Evolutionary conservation across 768 basidiomycete species (phyloP).

Genomic region (Hydnomerulius pinastri): DNA sequence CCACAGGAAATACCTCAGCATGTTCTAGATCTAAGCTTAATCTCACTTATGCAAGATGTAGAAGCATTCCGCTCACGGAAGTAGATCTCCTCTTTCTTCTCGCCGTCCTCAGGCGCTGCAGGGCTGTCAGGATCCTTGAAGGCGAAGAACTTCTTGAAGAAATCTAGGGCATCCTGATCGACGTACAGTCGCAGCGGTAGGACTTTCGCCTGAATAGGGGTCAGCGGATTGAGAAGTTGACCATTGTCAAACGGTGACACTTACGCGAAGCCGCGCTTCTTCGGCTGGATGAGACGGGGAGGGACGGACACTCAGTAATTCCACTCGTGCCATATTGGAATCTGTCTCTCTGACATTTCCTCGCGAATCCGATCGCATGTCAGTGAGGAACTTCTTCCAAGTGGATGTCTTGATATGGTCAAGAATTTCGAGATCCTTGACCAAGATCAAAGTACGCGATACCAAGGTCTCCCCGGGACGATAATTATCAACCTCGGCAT

Average conservation of each 20-base stretch:
- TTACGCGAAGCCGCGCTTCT: slow-evolving; percentile 73
- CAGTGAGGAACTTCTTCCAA: slow-evolving; percentile 96
- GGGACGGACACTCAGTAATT: slow-evolving; percentile 74
- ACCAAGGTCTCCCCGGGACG: slow-evolving; percentile 54
- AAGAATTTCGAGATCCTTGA: slow-evolving; percentile 82
- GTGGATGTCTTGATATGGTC: slow-evolving; percentile 99
- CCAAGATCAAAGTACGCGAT: slow-evolving; percentile 65
- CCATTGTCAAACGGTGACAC: background rate
- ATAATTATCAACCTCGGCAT: slow-evolving; percentile 70
- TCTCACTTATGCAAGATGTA: slow-evolving; percentile 2
- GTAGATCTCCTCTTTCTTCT: slow-evolving; percentile 54
- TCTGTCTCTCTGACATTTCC: slow-evolving; percentile 90
- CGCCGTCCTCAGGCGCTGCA: slow-evolving; percentile 32
- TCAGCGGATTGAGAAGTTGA: slow-evolving; percentile 3
- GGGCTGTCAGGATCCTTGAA: slow-evolving; percentile 67
- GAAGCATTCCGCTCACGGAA: slow-evolving; percentile 57
- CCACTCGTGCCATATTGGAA: slow-evolving; percentile 91
- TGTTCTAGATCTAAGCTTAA: slow-evolving; percentile 57
- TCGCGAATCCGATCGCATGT: slow-evolving; percentile 77
- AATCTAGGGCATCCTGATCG: slow-evolving; percentile 98
- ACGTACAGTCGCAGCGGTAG: slow-evolving; percentile 90
- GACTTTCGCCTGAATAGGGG: slow-evolving; percentile 70
- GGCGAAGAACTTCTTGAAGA: slow-evolving; percentile 93
- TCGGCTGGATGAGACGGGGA: slow-evolving; percentile 65
- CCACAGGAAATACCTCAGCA: slow-evolving; percentile 93